Base-by-base conservation (phyloP, 2,329 filamentous ascomycete species). In the Diplodia corticola region DNA sequence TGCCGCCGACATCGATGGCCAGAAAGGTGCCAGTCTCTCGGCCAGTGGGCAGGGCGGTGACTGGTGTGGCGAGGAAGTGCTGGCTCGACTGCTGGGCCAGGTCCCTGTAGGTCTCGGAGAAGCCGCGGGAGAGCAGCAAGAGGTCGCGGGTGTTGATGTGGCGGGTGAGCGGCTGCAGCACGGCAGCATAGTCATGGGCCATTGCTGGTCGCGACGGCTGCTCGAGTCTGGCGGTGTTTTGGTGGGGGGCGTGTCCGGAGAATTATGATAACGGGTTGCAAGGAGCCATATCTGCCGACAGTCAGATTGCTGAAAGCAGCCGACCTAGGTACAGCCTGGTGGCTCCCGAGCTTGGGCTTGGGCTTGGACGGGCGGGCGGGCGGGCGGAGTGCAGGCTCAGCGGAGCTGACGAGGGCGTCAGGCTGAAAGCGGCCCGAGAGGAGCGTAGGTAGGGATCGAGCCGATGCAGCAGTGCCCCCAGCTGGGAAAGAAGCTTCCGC, bases 1-100 rank as follows among this genome's bases (percentile, higher is more conserved):
- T 89, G 7, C 89, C 89, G 68, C 89, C 89, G 69, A 87, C 88
- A 71, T 71, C 69, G 64, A 71, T 81, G 69, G 73, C 77, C 33
- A 78, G 70, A 55, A 70, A 71, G 71, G 84, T 83, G 78, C 90
- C 88, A 87, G 88, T 78, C 87, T 89, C 77, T 88, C 88, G 67
- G 82, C 88, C 69, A 84, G 83, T 77, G 5, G 78, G 78, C 17
- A 80, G 69, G 3, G 74, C 74, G 44, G 77, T 79, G 15, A 80
- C 75, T 7, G 78, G 78, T 2, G 77, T 80, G 51, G 76, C 72
- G 22, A 80, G 69, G 63, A 80, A 80, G 69, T 80, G 78, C 33
- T 78, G 73, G 22, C 71, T 73, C 20, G 78, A 80, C 7, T 67
- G 69, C 44, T 71, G 73, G 22, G 77, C 77, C 7, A 79, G 73